Evolutionary conservation across 345 rosid species (phyloP), one percentile per base, ranked within the genome.

Genomic region (Cochlearia excelsa): DNA sequence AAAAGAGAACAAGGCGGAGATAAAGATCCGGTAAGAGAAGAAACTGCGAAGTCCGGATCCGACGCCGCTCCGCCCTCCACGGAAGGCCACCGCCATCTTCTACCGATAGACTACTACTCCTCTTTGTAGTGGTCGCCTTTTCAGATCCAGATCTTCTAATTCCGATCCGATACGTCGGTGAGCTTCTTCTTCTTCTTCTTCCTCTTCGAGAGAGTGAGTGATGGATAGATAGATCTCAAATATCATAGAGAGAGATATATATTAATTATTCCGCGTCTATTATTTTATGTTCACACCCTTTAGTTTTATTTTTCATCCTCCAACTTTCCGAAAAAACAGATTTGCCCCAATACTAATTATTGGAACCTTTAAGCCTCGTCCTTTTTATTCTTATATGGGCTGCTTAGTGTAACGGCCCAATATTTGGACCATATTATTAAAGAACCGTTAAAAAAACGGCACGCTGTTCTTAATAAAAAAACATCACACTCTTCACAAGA

Each of bases 1-100:
- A 60, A 85, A 78, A 37, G 79, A 79, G 75, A 87, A 85, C 79
- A 78, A 67, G 75, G 95, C 97, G 38, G 97, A 90, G 73, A 87
- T 77, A 67, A 90, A 82, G 75, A 90, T 66, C 70, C 97, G 77
- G 71, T 83, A 85, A 4, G 95, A 79, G 74, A 81, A 85, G 63
- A 83, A 85, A 63, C 81, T 54, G 9, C 90, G 82, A 51, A 85
- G 63, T 54, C 81, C 84, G 43, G 77, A 73, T 67, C 80, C 82
- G 55, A 74, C 80, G 28, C 74, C 58, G 29, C 79, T 75, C 3
- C 95, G 82, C 67, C 84, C 66, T 55, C 95, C 95, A 53, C 93
- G 81, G 72, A 74, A 74, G 79, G 88, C 79, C 69, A 80, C 88
- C 63, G 93, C 95, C 95, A 90, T 90, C 23, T 47, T 54, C 70